Percentiles rank a stretch among this genome's conserved stretches.
phyloP scores from a whole-genome alignment of 2,329 filamentous ascomycete species.

The Scedosporium minutisporum region DNA sequence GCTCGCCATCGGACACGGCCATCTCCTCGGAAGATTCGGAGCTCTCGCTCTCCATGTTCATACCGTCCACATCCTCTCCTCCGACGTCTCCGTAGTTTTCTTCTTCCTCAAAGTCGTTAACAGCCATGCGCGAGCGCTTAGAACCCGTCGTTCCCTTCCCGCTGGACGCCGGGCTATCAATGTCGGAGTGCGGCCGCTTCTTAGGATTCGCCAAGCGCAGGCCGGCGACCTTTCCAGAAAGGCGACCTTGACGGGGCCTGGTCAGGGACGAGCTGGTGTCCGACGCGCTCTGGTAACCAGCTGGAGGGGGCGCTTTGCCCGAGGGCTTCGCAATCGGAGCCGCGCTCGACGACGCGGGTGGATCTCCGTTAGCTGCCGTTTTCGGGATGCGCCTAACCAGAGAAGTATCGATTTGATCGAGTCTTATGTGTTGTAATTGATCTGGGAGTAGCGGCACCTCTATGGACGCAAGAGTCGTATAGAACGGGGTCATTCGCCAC shows the following conservation, averaged over 20 bases:
- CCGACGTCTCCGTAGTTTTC: constrained; percentile 16
- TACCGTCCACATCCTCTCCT: not conserved
- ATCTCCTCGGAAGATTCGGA: constrained; percentile 30
- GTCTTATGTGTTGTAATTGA: not conserved
- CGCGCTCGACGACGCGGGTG: not conserved
- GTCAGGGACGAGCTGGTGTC: not conserved
- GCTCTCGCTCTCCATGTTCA: not conserved
- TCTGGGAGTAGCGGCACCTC: not conserved
- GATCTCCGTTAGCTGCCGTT: not conserved
- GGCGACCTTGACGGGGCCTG: not conserved
- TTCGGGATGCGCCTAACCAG: not conserved
- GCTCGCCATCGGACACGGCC: constrained; percentile 27
- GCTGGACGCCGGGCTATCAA: constrained; percentile 14
- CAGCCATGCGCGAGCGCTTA: constrained; percentile 21
- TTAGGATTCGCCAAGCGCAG: constrained; percentile 2
- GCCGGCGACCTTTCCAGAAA: not conserved
- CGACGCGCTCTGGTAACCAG: not conserved
- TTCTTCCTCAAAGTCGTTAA: constrained; percentile 14
- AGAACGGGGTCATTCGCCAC: constrained; percentile 2
- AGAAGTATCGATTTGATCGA: not conserved
- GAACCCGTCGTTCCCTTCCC: constrained; percentile 21
- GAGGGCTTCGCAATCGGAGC: not conserved
- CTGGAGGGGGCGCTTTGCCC: not conserved
- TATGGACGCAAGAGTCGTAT: not conserved
- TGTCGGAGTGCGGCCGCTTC: constrained; percentile 1